Evolutionary conservation across 2,329 filamentous ascomycete species (phyloP), one percentile per base, ranked within the genome.

Genomic region (Calonectria montana): DNA sequence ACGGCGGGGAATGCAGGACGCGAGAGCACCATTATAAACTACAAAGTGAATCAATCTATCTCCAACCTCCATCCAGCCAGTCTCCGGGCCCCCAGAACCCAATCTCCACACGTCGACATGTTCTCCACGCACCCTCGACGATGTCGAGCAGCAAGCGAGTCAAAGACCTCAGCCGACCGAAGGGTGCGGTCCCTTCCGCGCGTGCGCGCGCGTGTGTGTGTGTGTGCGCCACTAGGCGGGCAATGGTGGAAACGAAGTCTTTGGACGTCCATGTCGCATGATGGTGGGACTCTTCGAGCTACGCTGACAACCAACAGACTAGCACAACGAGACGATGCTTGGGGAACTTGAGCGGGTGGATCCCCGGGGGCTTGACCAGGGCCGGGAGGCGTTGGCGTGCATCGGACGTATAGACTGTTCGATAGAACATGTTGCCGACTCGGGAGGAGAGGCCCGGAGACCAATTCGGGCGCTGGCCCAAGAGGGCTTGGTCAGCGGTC

Each of bases 331-430:
- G 25, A 70, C 63, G 53, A 72, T 66, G 45, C 69, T 61, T 71
- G 72, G 27, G n/a, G 67, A 64, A 70, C 71, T 65, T 63, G 73
- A 35, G 31, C 31, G 64, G 29, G 45, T 70, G 68, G 68, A 43
- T 29, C 67, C 53, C 53, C 53, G 45, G 37, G 57, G 57, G 41
- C 63, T 59, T 31, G 63, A 45, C 64, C 73, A 75, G 75, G 57
- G 48, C 59, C 70, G 67, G 75, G 70, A 64, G 64, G 70, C 73
- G 67, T 75, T 12, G 63, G 57, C 45, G 45, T 69, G 41, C 74
- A 73, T 75, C 76, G 76, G 76, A 71, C 64, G 65, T 73, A 68
- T 64, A 43, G 61, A 77, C 75, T 57, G 55, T 74, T 77, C 66
- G 37, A 75, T 75, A 63, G 35, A 48, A 43, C 68, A 31, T 27